Conservation (phyloP, 2,329 filamentous ascomycete species). For the Scytalidium sp. region DNA sequence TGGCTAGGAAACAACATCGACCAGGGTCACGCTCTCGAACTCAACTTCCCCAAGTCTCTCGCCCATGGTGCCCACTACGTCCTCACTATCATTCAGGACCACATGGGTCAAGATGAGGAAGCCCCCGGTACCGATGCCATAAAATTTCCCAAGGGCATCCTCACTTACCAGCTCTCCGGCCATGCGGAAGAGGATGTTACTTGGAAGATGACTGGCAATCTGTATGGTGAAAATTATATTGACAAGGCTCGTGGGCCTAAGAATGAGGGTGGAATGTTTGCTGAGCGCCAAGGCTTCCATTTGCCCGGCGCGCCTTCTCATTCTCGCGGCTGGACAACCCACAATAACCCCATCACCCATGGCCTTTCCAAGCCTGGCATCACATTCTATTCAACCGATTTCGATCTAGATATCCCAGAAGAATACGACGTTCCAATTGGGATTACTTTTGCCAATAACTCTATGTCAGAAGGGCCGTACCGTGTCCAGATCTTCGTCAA, state of each 20-base stretch:
- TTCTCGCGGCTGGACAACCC: slow-evolving; percentile 34
- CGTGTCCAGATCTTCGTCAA: slow-evolving; percentile 61
- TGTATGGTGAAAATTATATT: slow-evolving; percentile 47
- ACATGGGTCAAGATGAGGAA: slow-evolving; percentile 57
- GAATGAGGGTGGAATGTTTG: slow-evolving; percentile 56
- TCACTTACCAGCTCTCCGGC: slow-evolving; percentile 53
- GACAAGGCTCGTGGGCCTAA: slow-evolving; percentile 54
- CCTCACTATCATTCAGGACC: slow-evolving; percentile 55
- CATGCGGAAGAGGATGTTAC: slow-evolving; percentile 41
- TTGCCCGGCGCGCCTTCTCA: slow-evolving; percentile 52
- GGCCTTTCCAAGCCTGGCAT: slow-evolving; percentile 50
- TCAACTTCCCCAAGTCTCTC: slow-evolving; percentile 50
- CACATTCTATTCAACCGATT: slow-evolving; percentile 50
- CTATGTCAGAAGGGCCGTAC: slow-evolving; percentile 33
- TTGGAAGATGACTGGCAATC: slow-evolving; percentile 58
- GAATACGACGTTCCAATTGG: slow-evolving; percentile 55
- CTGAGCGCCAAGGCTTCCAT: slow-evolving; percentile 57
- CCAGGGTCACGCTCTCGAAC: slow-evolving; percentile 32
- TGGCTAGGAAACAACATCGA: slow-evolving; percentile 46
- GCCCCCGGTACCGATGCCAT: slow-evolving; percentile 32
- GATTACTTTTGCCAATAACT: slow-evolving; percentile 47
- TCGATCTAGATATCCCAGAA: slow-evolving; percentile 47
- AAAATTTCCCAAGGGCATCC: slow-evolving; percentile 40
- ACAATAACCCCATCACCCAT: slow-evolving; percentile 20
- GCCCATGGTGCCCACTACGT: slow-evolving; percentile 38